Evolutionary conservation across 2,329 filamentous ascomycete genomes (phyloP), one percentile per base, ranked within the genome.

Genomic region (Fusarium dimerum): DNA sequence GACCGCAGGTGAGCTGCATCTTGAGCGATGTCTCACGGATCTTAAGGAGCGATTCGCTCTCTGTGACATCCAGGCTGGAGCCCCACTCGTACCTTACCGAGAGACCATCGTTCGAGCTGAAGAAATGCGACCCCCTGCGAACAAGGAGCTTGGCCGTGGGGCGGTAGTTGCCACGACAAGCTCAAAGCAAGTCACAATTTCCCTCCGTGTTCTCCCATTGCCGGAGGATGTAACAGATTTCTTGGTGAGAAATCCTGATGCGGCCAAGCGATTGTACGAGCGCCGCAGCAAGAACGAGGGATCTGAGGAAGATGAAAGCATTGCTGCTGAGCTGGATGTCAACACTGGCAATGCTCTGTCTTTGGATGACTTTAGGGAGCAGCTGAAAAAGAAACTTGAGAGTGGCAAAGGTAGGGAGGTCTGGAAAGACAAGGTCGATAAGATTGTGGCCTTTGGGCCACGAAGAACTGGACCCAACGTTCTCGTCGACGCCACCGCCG

Each of bases 21-120:
- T 99, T 3, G 94, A 99, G 72, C 81, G 94, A 51, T 99, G 94
- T 68, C 72, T 99, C 53, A 96, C 94, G 48, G 94, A 99, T 75
- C 78, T 99, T 26, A 84, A 91, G 56, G 94, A 99, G 68, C 82
- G 94, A 6, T 99, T 96, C 68, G 93, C 94, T 6, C 87, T 85
- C 58, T 97, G 95, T 68, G 93, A 97, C 61, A 92, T 99, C 47
- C 93, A 97, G 67, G 90, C 90, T 29, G 92, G 94, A 51, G 90
- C 90, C 41, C 90, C 94, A 1, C 97, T 99, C 55, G 94, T 99
- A 13, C 94, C 94, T 0, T 99, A 96, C 71, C 83, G 92, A 51
- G 94, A 99, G 74, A 94, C 91, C 0, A 96, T 96, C 52, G 86
- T 97, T 40, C 82, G 84, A 26, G 89, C 87, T 1, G 84, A 92